Percentiles rank a stretch among this genome's conserved stretches.
Conservation (phyloP, 2,329 filamentous ascomycete genomes). For the Alternaria viburni region DNA sequence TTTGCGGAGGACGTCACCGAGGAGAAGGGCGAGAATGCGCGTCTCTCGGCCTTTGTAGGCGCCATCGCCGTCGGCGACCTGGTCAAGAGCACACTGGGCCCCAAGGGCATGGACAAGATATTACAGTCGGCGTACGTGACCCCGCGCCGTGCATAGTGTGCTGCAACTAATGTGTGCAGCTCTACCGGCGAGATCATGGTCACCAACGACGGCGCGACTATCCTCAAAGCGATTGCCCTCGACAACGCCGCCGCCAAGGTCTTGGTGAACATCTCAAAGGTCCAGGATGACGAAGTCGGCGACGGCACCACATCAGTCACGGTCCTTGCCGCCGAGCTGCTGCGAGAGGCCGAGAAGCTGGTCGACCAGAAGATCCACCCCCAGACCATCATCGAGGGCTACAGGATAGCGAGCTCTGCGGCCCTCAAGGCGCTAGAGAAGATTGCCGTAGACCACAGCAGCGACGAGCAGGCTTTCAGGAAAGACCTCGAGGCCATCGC, state of each 20-base stretch:
- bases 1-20: slow-evolving; percentile 96
- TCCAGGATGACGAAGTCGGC: slow-evolving; percentile 98
- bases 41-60: slow-evolving; percentile 96
- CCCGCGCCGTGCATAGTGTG: background rate
- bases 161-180: slow-evolving; percentile 54
- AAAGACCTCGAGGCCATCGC: slow-evolving; percentile 90
- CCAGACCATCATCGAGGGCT: slow-evolving; percentile 98
- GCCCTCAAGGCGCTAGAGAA: slow-evolving; percentile 84
- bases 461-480: slow-evolving; percentile 80
- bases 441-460: slow-evolving; percentile 88
- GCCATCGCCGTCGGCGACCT: slow-evolving; percentile 97
- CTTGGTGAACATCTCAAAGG: slow-evolving; percentile 98
- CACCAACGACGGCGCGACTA: slow-evolving; percentile 98
- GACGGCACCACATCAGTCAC: slow-evolving; percentile 98
- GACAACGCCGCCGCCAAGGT: slow-evolving; percentile 99
- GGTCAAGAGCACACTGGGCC: slow-evolving; percentile 95
- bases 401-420: slow-evolving; percentile 92
- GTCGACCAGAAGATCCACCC: slow-evolving; percentile 99
- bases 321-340: slow-evolving; percentile 90
- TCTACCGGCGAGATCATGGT: slow-evolving; percentile 98
- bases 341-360: slow-evolving; percentile 95
- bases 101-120: slow-evolving; percentile 99
- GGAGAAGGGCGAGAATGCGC: slow-evolving; percentile 99
- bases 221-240: slow-evolving; percentile 96
- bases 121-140: slow-evolving; percentile 84